Percentiles rank a stretch among this genome's conserved stretches.
Evolutionary conservation across 2,329 filamentous ascomycete species (phyloP).

Genomic region (Pseudomassariella vexata): DNA sequence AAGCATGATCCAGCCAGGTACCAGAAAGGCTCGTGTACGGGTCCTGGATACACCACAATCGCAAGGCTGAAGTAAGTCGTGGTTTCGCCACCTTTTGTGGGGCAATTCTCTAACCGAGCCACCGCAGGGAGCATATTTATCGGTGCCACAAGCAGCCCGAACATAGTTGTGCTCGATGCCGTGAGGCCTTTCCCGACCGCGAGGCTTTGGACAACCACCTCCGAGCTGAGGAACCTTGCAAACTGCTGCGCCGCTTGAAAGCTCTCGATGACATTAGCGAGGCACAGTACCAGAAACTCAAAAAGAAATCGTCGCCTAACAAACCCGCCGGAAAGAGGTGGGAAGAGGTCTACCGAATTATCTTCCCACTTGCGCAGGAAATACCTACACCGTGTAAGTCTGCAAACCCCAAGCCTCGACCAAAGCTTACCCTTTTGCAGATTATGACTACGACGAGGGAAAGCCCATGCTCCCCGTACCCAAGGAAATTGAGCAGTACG

Average conservation of each 20-base stretch:
- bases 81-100: too few relatives aligned
- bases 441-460: constrained; percentile 4
- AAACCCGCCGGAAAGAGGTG: constrained; percentile 1
- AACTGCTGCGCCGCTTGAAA: not conserved
- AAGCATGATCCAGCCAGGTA: constrained; percentile 4
- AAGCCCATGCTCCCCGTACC: not conserved
- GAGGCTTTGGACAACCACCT: constrained; percentile 4
- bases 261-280: constrained; percentile 2
- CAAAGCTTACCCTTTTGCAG: not conserved
- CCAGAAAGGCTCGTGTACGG: constrained; percentile 4
- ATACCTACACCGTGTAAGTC: constrained; percentile 8
- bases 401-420: not conserved
- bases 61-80: constrained; percentile 5
- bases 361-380: constrained; percentile 3
- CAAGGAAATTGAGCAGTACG: not conserved
- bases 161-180: constrained; percentile 6
- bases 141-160: constrained; percentile 3
- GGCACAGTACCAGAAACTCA: constrained; percentile 3
- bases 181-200: not conserved
- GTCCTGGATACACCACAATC: constrained; percentile 2
- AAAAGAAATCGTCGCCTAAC: constrained; percentile 2
- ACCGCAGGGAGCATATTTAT: constrained; percentile 7
- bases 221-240: constrained; percentile 3
- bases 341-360: constrained; percentile 7
- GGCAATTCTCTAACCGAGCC: not conserved